Evolutionary conservation across 768 basidiomycete genomes (phyloP), one percentile per base, ranked within the genome.

Genomic region (Royoungia palumana): DNA sequence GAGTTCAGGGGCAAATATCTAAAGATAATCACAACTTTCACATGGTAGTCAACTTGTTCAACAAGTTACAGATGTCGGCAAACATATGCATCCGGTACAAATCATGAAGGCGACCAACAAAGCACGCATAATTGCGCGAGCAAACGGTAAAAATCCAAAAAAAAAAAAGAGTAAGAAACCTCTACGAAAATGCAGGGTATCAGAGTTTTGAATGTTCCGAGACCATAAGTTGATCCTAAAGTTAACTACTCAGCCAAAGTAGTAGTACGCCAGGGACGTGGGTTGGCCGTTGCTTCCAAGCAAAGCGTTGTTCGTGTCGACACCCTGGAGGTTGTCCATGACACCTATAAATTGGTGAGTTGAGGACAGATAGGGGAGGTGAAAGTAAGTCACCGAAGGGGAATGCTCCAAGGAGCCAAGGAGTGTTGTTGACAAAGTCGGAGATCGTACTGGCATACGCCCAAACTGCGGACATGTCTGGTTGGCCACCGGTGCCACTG

Each of bases 371-470:
- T n/a, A 0, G n/a, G 28, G 24, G 1, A 24, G n/a, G 7, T 2
- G 13, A 39, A 2, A n/a, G n/a, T 14, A 2, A 42, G 76, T 49
- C 51, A 87, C 89, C 87, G 56, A 89, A 92, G 24, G 75, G 76
- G 56, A 73, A 78, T 58, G 79, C 76, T 1, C 32, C 59, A 5
- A 12, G 0, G 13, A 80, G 32, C 55, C 62, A 70, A 0, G 30
- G 0, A 1, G 73, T 71, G n/a, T 35, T 50, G 25, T 83, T 66
- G 67, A 82, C 64, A 53, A 69, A 87, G 9, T 6, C 12, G 16
- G 65, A 70, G 3, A 76, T 69, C 7, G 56, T 53, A 11, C 25
- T 27, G 64, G 82, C 78, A 70, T 78, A 87, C 19, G 45, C 30
- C 59, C 57, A 70, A 49, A 82, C 69, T 20, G 79, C 56, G 20